phyloP scores from a whole-genome alignment of 1,139 yeast species.

The Suhomyces chickasaworum region DNA sequence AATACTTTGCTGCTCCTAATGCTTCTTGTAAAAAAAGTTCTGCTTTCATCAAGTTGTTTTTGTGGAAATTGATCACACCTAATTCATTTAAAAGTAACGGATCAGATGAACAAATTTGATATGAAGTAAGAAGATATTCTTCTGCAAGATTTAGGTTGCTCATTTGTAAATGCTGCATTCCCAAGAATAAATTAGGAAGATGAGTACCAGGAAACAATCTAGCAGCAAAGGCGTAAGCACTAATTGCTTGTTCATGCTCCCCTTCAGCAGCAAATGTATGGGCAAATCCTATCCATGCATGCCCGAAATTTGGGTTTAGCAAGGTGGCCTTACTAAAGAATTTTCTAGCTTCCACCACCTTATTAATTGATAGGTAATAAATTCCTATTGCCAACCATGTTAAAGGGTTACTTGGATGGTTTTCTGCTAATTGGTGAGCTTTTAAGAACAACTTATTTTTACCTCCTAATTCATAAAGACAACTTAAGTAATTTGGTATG shows the following conservation, averaged over 20 bases:
- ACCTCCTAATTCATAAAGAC: slow-evolving; percentile 82
- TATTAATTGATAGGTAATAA: slow-evolving; percentile 76
- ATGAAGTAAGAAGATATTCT: slow-evolving; percentile 78
- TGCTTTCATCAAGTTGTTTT: slow-evolving; percentile 66
- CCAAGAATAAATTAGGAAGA: slow-evolving; percentile 84
- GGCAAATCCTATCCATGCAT: slow-evolving; percentile 98
- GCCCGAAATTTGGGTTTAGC: slow-evolving; percentile 86
- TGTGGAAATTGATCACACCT: slow-evolving; percentile 87
- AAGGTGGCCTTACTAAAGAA: slow-evolving; percentile 89
- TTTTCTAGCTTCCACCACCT: slow-evolving; percentile 79
- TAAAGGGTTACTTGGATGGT: slow-evolving; percentile 77
- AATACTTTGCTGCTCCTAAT: slow-evolving; percentile 62
- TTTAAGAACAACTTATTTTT: slow-evolving; percentile 77
- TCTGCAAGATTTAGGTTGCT: slow-evolving; percentile 80
- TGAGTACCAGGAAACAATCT: slow-evolving; percentile 93
- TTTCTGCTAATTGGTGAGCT: slow-evolving; percentile 86
- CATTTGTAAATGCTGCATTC: slow-evolving; percentile 94
- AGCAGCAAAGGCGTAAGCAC: slow-evolving; percentile 96
- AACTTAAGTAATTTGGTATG: slow-evolving; percentile 79
- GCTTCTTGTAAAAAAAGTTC: slow-evolving; percentile 76
- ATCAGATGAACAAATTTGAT: slow-evolving; percentile 77
- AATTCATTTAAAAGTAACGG: slow-evolving; percentile 87
- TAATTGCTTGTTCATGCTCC: slow-evolving; percentile 97
- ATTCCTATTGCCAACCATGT: slow-evolving; percentile 95
- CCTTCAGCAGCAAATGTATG: slow-evolving; percentile 98